phyloP scores from a whole-genome alignment of 73 alveolate genomes.

The Paramecium sexaurelia region DNA sequence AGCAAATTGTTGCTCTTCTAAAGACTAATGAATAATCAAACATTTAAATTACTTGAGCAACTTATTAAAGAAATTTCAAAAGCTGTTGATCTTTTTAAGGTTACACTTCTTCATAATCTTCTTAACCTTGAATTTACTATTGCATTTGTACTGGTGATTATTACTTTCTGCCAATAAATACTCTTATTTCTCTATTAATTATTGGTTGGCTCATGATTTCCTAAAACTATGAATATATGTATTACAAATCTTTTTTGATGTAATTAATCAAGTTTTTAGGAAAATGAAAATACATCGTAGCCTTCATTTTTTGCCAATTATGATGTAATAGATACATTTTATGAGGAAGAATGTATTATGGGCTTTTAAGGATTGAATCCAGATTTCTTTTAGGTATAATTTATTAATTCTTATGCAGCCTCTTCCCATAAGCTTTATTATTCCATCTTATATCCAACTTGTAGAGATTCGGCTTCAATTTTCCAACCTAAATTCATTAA shows the following conservation, averaged over 20 bases:
- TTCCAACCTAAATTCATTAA: conserved; percentile 6
- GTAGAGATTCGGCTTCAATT: not conserved
- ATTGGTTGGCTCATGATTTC: not conserved
- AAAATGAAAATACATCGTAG: not conserved
- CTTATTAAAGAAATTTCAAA: not conserved
- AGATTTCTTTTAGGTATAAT: not conserved
- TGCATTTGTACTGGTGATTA: not conserved
- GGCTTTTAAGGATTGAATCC: conserved; percentile 38
- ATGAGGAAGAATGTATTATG: not conserved
- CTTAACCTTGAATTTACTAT: not conserved
- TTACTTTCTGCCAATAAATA: not conserved
- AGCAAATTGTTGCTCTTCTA: conserved; percentile 39
- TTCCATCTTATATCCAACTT: not conserved
- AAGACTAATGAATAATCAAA: not conserved
- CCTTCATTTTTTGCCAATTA: conserved; percentile 26
- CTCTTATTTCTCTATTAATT: conserved; percentile 12
- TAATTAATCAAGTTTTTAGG: not conserved
- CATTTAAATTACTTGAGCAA: not conserved
- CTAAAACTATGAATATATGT: not conserved
- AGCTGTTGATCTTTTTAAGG: not conserved
- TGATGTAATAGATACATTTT: not conserved
- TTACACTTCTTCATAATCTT: not conserved
- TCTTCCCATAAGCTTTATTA: not conserved
- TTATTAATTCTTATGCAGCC: not conserved
- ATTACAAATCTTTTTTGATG: conserved; percentile 12